phyloP scores from a whole-genome alignment of 352 stramenopile genomes.

The Pythium plurisporium region DNA sequence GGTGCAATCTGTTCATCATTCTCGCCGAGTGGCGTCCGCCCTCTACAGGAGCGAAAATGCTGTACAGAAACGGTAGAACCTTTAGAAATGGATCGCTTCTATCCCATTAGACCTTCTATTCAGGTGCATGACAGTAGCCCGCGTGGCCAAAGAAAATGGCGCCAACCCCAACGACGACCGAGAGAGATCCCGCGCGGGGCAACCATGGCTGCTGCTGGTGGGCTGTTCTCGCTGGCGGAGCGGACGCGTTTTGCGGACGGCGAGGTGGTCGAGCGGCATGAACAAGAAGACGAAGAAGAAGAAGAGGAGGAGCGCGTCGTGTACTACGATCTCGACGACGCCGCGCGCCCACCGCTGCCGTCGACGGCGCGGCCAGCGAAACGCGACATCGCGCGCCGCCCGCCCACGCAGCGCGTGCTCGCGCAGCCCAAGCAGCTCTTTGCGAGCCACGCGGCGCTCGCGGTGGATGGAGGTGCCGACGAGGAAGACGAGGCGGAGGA shows the following conservation, averaged over 20 bases:
- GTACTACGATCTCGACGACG: slow-evolving; percentile 54
- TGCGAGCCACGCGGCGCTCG: slow-evolving; percentile 22
- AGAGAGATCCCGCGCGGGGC: no score
- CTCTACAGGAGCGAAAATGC: no score
- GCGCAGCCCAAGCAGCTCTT: slow-evolving; percentile 41
- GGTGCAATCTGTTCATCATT: no score
- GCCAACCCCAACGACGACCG: not conserved
- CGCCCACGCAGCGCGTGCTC: slow-evolving; percentile 14
- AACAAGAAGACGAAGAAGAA: slow-evolving; percentile 22
- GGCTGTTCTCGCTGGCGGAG: no score
- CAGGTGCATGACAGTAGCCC: not conserved
- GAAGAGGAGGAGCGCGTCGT: slow-evolving; percentile 44
- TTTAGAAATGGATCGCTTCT: not conserved
- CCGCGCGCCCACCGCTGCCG: slow-evolving; percentile 19
- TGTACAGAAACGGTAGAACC: not conserved
- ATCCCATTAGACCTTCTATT: not conserved
- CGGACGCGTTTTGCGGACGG: not conserved
- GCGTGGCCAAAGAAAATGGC: not conserved
- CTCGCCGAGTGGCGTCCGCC: no score
- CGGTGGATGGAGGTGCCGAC: slow-evolving; percentile 21
- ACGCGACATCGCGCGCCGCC: not conserved
- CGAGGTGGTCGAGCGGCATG: not conserved
- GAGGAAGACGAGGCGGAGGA: slow-evolving; percentile 23
- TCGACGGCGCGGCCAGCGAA: slow-evolving; percentile 8
- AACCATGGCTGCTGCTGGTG: no score